Evolutionary conservation across 805 yeast species (phyloP), one percentile per base, ranked within the genome.

Genomic region (Teunomyces tritomae): DNA sequence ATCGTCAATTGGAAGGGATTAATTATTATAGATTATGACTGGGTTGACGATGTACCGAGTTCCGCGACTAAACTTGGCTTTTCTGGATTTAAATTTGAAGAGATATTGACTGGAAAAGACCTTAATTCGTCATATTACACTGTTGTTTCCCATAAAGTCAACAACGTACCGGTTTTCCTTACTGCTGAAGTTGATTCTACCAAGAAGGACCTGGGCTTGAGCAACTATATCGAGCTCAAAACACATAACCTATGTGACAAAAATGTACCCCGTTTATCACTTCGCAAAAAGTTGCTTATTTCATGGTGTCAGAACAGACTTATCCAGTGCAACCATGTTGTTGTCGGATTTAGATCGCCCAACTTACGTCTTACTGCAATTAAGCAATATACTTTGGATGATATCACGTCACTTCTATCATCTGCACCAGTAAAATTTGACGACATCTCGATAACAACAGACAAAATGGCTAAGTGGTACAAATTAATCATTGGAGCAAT

Each of bases 131-230:
- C 43, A 28, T 58, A 48, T 37, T 58, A 62, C 39, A 48, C 63
- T 0, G 47, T 61, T 4, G 53, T 52, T 3, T 26, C 42, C 5
- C 58, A 54, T 26, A 24, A 47, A 2, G 33, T 58, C 4, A 46
- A 32, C 11, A 50, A 41, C 9, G 42, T 46, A 8, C 48, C 53
- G 2, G 43, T 59, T 6, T 39, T 50, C 8, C 59, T 52, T 44
- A 53, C 63, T 4, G 65, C 67, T 4, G 67, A 62, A 43, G 53
- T 62, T 8, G 67, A 62, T 49, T 57, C 61, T 29, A 47, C 51
- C 11, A 42, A 45, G 9, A 26, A 39, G 4, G 28, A 39, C 8
- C 33, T 49, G 3, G 52, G 51, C 1, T 39, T 51, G 11, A 36
- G 20, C 8, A 45, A 52, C 39, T 60, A 60, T 39, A 56, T 61